Evolutionary conservation across 129 eudicot species (phyloP), one percentile per base, ranked within the genome.

Genomic region (Rutidosis leptorrhynchoides): DNA sequence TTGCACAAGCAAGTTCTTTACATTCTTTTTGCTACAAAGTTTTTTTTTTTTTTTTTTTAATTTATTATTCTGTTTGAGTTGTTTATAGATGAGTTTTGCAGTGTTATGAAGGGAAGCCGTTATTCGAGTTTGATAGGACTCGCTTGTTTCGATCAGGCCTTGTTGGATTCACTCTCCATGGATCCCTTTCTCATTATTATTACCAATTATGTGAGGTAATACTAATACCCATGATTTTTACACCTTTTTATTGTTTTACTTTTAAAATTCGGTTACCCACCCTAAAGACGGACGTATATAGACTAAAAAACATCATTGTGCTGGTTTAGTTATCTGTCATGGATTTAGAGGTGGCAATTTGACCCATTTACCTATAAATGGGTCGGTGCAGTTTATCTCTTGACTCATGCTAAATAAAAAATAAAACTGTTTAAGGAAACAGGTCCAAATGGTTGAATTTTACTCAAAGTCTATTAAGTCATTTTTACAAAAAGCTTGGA

Each of bases 21-120:
- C 45, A 17, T 58, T 19, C 40, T 23, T 11, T 37, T 29, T 60
- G 55, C 32, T 32, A 9, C 21, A 32, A 21, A 20, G 14, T 40
- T 35, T 32, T 7, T 11, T 23, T 27, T 32, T 59, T 7, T 28
- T n/a, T 8, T 10, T 70, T 58, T 20, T 14, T 15, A 58, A 55
- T 3, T 7, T 61, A 14, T 1, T 0, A 6, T 22, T 55, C 16
- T 55, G 23, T 16, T 60, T 60, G 8, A 29, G 32, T 30, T 60
- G 8, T 58, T 24, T 49, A 24, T 54, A 26, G 10, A 62, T 60
- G 29, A 53, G n/a, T 49, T 62, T 59, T 77, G 68, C 77, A 94
- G 99, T 94, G 99, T 64, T 76, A 46, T 73, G 99, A 94, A 79
- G 99, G 99, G 37, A 94, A 94, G 74, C 99, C 97, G 7, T 83